phyloP scores from a whole-genome alignment of 2,329 filamentous ascomycete species.

The Diaporthe australafricana region DNA sequence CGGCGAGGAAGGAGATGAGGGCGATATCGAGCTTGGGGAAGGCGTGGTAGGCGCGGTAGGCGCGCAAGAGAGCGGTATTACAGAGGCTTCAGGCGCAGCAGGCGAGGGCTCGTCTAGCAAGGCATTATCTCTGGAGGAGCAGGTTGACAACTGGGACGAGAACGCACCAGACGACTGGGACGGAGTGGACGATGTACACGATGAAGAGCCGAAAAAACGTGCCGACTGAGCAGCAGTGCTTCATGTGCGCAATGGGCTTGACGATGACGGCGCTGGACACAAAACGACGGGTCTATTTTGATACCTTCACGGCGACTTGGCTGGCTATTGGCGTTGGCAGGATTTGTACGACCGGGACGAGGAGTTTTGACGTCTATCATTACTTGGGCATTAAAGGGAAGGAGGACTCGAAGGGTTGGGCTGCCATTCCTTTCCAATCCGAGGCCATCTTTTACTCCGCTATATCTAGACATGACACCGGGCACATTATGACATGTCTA shows the following conservation, averaged over 20 bases:
- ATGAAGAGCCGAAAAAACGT: slow-evolving; percentile 43
- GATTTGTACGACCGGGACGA: slow-evolving; percentile 8
- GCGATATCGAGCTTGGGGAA: slow-evolving; percentile 83
- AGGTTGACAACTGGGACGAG: slow-evolving; percentile 95
- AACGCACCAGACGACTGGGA: slow-evolving; percentile 74
- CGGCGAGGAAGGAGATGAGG: slow-evolving; percentile 63
- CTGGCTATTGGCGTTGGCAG: slow-evolving; percentile 26
- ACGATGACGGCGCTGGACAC: slow-evolving; percentile 22
- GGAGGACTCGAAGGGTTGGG: neutral
- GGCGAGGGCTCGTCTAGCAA: slow-evolving; percentile 42
- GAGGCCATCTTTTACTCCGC: too few species aligned
- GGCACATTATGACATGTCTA: neutral
- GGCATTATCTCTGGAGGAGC: slow-evolving; percentile 73
- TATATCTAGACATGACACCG: neutral
- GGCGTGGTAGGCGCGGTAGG: slow-evolving; percentile 49
- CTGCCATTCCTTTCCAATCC: neutral
- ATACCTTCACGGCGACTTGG: slow-evolving; percentile 26
- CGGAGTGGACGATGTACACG: slow-evolving; percentile 50
- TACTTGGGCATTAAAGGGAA: slow-evolving; percentile 22
- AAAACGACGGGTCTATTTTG: slow-evolving; percentile 19
- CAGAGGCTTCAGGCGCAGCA: slow-evolving; percentile 46
- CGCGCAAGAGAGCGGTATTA: slow-evolving; percentile 75
- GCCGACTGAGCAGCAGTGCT: slow-evolving; percentile 40
- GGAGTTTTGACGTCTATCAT: slow-evolving; percentile 16
- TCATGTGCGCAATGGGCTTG: neutral